These are phyloP conservation scores for Mycena venus DNA, from an alignment of 768 basidiomycete species.

Conservation along the genomic window DNA sequence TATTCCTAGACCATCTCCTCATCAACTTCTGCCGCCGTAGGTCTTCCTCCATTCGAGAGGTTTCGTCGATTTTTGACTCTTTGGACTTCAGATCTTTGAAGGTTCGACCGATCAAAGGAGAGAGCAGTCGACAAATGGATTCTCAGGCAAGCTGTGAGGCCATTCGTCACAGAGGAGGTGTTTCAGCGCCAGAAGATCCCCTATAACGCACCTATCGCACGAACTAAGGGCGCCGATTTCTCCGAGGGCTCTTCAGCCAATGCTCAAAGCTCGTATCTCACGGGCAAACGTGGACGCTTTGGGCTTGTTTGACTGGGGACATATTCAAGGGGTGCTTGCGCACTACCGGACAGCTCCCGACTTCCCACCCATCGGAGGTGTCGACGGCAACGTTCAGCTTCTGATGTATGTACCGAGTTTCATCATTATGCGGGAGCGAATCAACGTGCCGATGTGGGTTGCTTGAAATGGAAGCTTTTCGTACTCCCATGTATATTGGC, in stretches of 20 bases:
- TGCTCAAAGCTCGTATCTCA: not conserved
- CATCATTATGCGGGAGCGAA: not conserved
- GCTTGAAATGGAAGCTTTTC: too few relatives aligned
- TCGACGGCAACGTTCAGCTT: not conserved
- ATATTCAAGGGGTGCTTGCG: not conserved
- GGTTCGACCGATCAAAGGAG: not conserved
- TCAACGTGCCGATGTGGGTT: not conserved
- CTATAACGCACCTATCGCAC: not conserved
- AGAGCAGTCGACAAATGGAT: slow-evolving; percentile 19
- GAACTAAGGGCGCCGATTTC: not conserved
- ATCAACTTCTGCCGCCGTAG: slow-evolving; percentile 21
- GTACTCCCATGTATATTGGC: too few relatives aligned
- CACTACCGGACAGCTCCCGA: not conserved
- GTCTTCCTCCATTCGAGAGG: not conserved
- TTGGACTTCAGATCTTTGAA: not conserved
- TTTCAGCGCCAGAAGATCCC: not conserved
- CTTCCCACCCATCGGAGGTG: not conserved
- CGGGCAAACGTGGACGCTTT: not conserved
- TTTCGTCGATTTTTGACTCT: not conserved
- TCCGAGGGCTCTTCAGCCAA: not conserved
- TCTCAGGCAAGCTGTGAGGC: slow-evolving; percentile 27
- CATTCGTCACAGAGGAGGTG: slow-evolving; percentile 32
- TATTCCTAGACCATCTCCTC: slow-evolving; percentile 24
- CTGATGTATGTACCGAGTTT: slow-evolving; percentile 10
- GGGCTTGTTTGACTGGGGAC: slow-evolving; percentile 1